These are phyloP conservation scores for Phialophora verrucosa DNA, from an alignment of 2,329 filamentous ascomycete genomes.

Conservation along the genomic window DNA sequence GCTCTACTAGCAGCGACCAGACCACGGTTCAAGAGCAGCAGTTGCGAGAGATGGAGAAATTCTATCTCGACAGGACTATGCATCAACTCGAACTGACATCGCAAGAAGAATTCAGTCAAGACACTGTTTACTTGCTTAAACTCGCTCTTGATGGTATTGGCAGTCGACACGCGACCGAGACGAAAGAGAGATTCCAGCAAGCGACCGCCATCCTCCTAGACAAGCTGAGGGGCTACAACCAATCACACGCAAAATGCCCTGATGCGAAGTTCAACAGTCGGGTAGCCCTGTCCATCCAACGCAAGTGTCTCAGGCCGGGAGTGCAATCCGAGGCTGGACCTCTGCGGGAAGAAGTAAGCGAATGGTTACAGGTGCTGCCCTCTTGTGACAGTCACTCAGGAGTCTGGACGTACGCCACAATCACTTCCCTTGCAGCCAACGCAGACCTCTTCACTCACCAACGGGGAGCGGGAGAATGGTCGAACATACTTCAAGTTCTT, in stretches of 20 bases:
- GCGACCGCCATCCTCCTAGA: background rate
- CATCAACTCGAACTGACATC: background rate
- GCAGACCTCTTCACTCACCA: slow-evolving; percentile 21
- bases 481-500: slow-evolving; percentile 9
- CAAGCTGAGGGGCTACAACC: background rate
- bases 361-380: slow-evolving; percentile 13
- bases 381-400: background rate
- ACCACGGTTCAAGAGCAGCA: background rate
- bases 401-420: slow-evolving; percentile 11
- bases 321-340: background rate
- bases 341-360: background rate
- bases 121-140: background rate
- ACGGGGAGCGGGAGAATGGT: slow-evolving; percentile 8
- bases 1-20: background rate
- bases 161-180: background rate
- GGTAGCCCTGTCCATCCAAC: background rate
- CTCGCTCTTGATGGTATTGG: background rate
- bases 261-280: background rate
- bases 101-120: background rate
- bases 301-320: background rate
- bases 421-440: slow-evolving; percentile 14
- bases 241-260: background rate
- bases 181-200: background rate
- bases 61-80: background rate
- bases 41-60: background rate